Evolutionary conservation across 2,329 filamentous ascomycete genomes (phyloP), one percentile per base, ranked within the genome.

Genomic region (Blastomyces silverae): DNA sequence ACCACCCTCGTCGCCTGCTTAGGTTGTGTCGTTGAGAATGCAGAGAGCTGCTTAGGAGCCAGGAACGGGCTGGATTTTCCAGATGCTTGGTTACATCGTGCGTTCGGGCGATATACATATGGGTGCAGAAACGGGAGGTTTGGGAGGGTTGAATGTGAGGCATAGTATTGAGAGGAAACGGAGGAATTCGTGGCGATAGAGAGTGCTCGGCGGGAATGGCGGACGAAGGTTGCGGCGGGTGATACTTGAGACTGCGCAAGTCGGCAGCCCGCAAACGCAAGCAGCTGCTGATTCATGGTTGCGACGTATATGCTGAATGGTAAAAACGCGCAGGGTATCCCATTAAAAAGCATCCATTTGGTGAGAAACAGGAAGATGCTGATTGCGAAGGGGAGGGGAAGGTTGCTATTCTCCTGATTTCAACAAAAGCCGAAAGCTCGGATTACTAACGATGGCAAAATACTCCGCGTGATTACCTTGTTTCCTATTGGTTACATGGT

Each of bases 1-100:
- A 74, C 67, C 20, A 81, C 77, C 64, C 83, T 80, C 20, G 78
- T 78, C 61, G 77, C 79, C 56, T 67, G 70, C 53, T 64, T 71
- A 44, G 67, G 46, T 31, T 71, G 64, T 42, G 78, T 76, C 46
- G 73, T 73, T 31, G 75, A 79, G 65, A 81, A 76, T 20, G 69
- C 67, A 46, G 69, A 68, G 46, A 66, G 69, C 22, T 73, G 72
- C 34, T 22, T 52, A 65, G 69, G 42, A 56, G 61, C 22, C 58
- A 50, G 6, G 53, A 28, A 20, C 64, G 15, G 48, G 17, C 42
- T 10, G 48, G 60, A 4, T 52, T 25, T 50, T 64, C 57, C 55
- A 22, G 13, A 55, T 42, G 22, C 55, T 60, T 65, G 65, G 60
- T 10, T n/a, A n/a, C 53, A 57, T 42, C 56, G 53, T 63, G 61